phyloP scores from a whole-genome alignment of 306 rosid species.

The Arachis hypogaea region DNA sequence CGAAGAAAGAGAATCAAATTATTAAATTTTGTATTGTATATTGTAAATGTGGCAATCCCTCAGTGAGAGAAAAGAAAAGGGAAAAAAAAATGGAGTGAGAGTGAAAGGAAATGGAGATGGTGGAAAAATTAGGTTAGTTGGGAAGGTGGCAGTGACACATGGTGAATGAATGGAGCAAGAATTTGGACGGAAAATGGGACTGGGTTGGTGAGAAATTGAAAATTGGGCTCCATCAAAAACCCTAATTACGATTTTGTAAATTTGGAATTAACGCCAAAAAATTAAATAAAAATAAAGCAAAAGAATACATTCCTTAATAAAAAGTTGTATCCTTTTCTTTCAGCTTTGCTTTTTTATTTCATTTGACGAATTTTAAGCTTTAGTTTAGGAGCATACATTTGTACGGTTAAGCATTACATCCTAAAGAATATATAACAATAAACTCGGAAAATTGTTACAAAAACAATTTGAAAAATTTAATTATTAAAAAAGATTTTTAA shows the following conservation, averaged over 20 bases:
- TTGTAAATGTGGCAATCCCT: background rate
- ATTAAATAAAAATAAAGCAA: no score
- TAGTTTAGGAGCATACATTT: background rate
- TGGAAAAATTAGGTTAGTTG: background rate
- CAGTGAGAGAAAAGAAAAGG: background rate
- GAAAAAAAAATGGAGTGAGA: background rate
- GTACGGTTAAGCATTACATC: background rate
- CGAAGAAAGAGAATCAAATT: background rate
- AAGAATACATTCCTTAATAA: no score
- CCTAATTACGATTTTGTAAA: background rate
- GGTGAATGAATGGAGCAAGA: background rate
- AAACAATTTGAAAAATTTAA: no score
- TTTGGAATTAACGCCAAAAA: background rate
- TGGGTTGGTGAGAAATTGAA: background rate
- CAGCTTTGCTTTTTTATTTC: no score
- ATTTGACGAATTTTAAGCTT: background rate
- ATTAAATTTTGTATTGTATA: background rate
- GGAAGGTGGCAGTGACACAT: background rate
- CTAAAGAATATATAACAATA: background rate
- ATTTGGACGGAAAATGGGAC: constrained; percentile 7
- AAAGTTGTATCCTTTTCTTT: no score
- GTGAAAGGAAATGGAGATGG: background rate
- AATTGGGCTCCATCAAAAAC: constrained; percentile 1
- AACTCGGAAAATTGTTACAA: no score
- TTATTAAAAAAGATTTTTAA: no score